A percentile compares a stretch with the other conserved stretches of the same genome.
phyloP scores from a whole-genome alignment of 2,329 filamentous ascomycete species.

The Lojkania enalia region DNA sequence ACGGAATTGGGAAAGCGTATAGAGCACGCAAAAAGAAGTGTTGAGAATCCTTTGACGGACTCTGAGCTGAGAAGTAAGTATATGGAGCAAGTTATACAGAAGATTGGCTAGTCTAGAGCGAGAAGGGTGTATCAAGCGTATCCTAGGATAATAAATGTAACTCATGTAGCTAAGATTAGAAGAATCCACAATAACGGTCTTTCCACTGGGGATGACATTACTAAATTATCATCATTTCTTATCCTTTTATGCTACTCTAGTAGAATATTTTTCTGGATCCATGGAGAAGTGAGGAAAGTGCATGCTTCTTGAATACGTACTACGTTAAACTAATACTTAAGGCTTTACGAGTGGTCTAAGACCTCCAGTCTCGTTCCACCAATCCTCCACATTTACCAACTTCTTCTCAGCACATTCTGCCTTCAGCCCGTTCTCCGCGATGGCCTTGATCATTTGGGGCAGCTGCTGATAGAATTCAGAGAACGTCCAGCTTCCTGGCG shows the following conservation, averaged over 20 bases:
- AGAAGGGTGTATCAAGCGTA: conserved; percentile 30
- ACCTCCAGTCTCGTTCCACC: conserved; percentile 15
- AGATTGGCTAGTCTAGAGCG: conserved; percentile 47
- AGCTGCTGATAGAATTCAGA: conserved; percentile 13
- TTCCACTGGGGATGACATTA: too few relatives aligned
- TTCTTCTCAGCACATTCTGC: conserved; percentile 12
- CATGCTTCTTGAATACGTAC: too few relatives aligned
- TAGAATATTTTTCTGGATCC: too few relatives aligned
- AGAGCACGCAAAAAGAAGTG: conserved; percentile 55
- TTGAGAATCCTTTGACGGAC: conserved; percentile 54
- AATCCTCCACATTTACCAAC: conserved; percentile 12
- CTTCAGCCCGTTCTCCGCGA: conserved; percentile 10
- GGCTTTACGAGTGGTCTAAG: not conserved
- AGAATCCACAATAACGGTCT: too few relatives aligned
- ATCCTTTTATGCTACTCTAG: too few relatives aligned
- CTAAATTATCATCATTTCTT: too few relatives aligned
- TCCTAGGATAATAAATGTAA: conserved; percentile 12
- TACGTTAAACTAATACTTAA: too few relatives aligned
- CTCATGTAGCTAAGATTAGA: conserved; percentile 16
- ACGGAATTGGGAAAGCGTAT: conserved; percentile 50
- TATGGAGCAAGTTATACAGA: conserved; percentile 49
- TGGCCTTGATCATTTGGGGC: conserved; percentile 14
- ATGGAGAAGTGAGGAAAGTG: too few relatives aligned
- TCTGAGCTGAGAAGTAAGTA: conserved; percentile 55
- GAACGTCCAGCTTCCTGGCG: conserved; percentile 20